Conservation (phyloP, 2,329 filamentous ascomycete species). For the Albifimbria verrucaria region DNA sequence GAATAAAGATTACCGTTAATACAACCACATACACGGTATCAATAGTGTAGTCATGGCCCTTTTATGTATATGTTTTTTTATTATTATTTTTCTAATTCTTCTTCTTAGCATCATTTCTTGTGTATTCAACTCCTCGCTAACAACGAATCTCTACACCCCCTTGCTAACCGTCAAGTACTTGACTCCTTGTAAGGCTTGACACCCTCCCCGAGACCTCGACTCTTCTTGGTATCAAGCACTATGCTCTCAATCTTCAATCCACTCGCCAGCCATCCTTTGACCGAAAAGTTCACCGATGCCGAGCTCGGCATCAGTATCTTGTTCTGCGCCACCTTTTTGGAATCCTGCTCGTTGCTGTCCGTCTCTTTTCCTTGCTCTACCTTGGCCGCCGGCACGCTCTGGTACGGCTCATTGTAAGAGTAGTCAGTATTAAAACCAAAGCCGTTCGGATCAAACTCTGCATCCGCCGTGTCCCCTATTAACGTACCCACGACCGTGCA, state of each 20-base stretch:
- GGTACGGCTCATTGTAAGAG: slow-evolving; percentile 55
- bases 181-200: slow-evolving; percentile 95
- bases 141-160: slow-evolving; percentile 63
- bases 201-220: slow-evolving; percentile 78
- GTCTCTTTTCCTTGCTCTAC: slow-evolving; percentile 24
- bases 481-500: slow-evolving; percentile 72
- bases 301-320: slow-evolving; percentile 78
- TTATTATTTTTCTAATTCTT: too few species aligned
- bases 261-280: slow-evolving; percentile 67
- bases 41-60: too few species aligned
- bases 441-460: slow-evolving; percentile 46
- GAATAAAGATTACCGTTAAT: too few species aligned
- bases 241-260: slow-evolving; percentile 67
- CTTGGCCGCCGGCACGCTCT: slow-evolving; percentile 38
- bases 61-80: too few species aligned
- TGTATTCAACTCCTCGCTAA: slow-evolving; percentile 30
- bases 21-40: too few species aligned
- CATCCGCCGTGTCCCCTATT: slow-evolving; percentile 46
- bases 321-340: slow-evolving; percentile 61
- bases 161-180: slow-evolving; percentile 85
- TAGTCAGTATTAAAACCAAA: slow-evolving; percentile 52
- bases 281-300: slow-evolving; percentile 67
- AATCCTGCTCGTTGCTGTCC: slow-evolving; percentile 44
- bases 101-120: too few species aligned
- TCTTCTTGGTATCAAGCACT: slow-evolving; percentile 70